Percentiles rank a stretch among this genome's conserved stretches.
These are phyloP conservation scores for Arctium minus DNA, from an alignment of 129 eudicot species.

Conservation along the genomic window DNA sequence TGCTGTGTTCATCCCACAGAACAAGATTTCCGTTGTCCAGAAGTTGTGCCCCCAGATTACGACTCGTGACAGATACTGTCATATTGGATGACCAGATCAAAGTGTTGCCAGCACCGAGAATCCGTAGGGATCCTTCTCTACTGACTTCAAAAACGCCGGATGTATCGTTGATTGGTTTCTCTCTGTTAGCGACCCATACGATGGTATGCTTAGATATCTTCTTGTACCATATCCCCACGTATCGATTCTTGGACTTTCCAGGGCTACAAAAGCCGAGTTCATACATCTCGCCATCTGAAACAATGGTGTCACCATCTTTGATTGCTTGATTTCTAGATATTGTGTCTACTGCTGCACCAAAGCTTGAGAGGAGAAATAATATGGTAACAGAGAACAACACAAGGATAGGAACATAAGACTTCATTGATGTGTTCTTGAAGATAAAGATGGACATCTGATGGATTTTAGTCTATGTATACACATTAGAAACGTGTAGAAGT, in stretches of 20 bases:
- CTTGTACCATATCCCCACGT: conserved; percentile 30
- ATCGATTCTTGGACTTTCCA: conserved; percentile 6
- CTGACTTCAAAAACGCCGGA: conserved; percentile 14
- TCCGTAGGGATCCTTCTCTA: not conserved
- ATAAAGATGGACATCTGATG: no score
- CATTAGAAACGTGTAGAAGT: no score
- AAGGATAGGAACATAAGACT: no score
- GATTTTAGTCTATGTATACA: no score
- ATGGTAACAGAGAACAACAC: no score
- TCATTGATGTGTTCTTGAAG: no score
- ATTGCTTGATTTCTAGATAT: no score
- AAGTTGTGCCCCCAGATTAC: conserved; percentile 11
- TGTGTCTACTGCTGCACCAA: no score
- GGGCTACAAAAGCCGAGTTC: not conserved
- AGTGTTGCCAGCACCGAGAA: not conserved
- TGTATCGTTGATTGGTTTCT: conserved; percentile 15
- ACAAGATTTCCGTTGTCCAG: conserved; percentile 34
- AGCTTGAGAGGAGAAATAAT: no score
- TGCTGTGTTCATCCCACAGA: conserved; percentile 1
- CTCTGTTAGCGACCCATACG: conserved; percentile 38
- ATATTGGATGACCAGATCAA: conserved; percentile 22
- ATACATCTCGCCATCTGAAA: no score
- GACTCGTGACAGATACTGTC: not conserved
- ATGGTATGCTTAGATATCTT: conserved; percentile 12
- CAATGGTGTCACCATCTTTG: no score